Percentiles rank a stretch among this genome's conserved stretches.
These are phyloP conservation scores for Xylaria telfairii DNA, from an alignment of 495 filamentous ascomycete species.

Conservation along the genomic window DNA sequence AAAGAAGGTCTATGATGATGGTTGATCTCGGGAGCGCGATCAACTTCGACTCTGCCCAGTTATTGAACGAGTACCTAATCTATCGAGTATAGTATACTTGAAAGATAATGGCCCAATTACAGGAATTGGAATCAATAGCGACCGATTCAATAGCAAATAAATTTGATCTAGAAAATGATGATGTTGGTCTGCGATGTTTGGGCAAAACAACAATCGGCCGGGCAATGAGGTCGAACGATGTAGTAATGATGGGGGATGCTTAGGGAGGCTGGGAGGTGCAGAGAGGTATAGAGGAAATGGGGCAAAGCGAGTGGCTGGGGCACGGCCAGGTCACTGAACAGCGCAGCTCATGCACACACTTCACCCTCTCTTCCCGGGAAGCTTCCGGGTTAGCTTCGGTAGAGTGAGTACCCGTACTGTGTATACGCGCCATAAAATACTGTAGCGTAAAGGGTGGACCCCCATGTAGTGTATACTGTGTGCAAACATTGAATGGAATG, in stretches of 20 bases:
- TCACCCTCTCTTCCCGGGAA: neutral
- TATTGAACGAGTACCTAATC: slow-evolving; percentile 19
- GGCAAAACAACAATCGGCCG: slow-evolving; percentile 19
- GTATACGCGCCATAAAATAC: neutral
- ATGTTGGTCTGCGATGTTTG: slow-evolving; percentile 14
- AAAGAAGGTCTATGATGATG: slow-evolving; percentile 13
- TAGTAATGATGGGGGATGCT: slow-evolving; percentile 21
- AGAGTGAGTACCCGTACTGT: neutral
- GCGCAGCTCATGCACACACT: slow-evolving; percentile 22
- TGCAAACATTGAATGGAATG: neutral
- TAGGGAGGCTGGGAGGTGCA: slow-evolving; percentile 22
- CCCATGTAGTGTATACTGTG: neutral
- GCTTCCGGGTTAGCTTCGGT: neutral
- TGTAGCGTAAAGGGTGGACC: neutral
- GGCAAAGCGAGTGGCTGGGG: slow-evolving; percentile 30
- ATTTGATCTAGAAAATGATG: neutral
- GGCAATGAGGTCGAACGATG: slow-evolving; percentile 22
- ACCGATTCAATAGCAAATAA: neutral
- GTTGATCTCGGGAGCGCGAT: neutral
- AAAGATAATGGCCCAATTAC: slow-evolving; percentile 17
- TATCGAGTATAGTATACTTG: slow-evolving; percentile 25
- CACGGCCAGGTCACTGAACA: slow-evolving; percentile 28
- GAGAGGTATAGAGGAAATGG: slow-evolving; percentile 8
- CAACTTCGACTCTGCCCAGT: neutral
- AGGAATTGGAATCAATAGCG: neutral